Evolutionary conservation across 306 rosid genomes (phyloP).

Genomic region (Rosa multiflora): DNA sequence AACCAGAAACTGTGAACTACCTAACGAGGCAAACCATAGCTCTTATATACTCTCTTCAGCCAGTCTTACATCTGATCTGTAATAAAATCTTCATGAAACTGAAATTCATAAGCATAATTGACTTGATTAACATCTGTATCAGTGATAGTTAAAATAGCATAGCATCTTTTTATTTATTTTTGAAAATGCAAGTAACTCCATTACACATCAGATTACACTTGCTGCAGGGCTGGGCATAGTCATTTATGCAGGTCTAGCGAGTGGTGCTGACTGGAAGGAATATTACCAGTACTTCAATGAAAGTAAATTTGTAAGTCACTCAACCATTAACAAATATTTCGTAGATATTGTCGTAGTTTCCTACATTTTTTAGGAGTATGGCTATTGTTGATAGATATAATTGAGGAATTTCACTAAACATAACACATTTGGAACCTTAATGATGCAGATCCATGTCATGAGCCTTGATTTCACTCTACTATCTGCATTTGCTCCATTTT

Average conservation of each 20-base stretch:
- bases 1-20: not conserved
- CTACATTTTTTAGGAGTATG: not conserved
- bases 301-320: conserved; percentile 88
- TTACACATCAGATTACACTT: conserved; percentile 60
- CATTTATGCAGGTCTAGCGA: conserved; percentile 64
- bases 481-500: conserved; percentile 93
- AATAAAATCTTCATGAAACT: not conserved
- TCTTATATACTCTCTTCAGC: not conserved
- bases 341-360: not conserved
- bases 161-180: conserved; percentile 10
- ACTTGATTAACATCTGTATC: not conserved
- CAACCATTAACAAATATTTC: not conserved
- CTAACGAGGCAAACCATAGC: not conserved
- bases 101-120: not conserved
- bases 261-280: conserved; percentile 65
- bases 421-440: not conserved
- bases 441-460: conserved; percentile 69
- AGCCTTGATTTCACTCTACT: conserved; percentile 75
- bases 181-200: conserved; percentile 34
- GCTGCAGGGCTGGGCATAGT: conserved; percentile 70
- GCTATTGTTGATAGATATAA: not conserved
- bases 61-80: not conserved
- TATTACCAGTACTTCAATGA: conserved; percentile 75
- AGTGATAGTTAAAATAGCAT: not conserved
- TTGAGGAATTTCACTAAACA: not conserved